Conservation (phyloP, 2,329 filamentous ascomycete genomes). For the Aspergillus sp. region DNA sequence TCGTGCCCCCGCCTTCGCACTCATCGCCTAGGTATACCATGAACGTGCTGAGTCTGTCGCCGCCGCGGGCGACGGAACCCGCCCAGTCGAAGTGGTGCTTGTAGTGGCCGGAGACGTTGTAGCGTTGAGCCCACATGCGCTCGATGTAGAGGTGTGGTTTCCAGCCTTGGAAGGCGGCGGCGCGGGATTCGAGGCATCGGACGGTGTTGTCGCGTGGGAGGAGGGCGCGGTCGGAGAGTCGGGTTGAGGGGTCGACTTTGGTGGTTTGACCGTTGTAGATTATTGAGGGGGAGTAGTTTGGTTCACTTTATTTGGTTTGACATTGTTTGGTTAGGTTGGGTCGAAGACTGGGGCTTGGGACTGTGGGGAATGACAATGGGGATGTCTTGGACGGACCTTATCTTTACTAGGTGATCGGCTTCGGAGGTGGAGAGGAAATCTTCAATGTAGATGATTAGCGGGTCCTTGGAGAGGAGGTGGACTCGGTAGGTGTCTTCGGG, state of each 20-base stretch:
- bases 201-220: slow-evolving; percentile 52
- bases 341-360: no score
- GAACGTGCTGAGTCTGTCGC: slow-evolving; percentile 57
- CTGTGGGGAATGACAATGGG: background rate
- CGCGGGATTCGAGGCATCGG: slow-evolving; percentile 61
- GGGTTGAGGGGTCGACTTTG: slow-evolving; percentile 50
- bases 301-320: slow-evolving; percentile 33
- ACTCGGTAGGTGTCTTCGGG: slow-evolving; percentile 35
- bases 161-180: slow-evolving; percentile 63
- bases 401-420: slow-evolving; percentile 51
- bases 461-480: slow-evolving; percentile 55
- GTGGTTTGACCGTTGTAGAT: slow-evolving; percentile 54
- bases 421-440: slow-evolving; percentile 54
- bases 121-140: slow-evolving; percentile 62
- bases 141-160: slow-evolving; percentile 60
- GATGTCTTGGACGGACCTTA: slow-evolving; percentile 48
- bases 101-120: slow-evolving; percentile 61
- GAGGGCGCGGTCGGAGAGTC: slow-evolving; percentile 55
- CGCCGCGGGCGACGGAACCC: slow-evolving; percentile 39
- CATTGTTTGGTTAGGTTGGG: background rate
- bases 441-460: slow-evolving; percentile 61
- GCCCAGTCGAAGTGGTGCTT: slow-evolving; percentile 62
- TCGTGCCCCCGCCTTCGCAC: slow-evolving; percentile 61
- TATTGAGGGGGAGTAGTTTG: slow-evolving; percentile 54
- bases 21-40: slow-evolving; percentile 61